These are phyloP conservation scores for Camellia granthamiana DNA, from an alignment of 148 eudicot species.

Conservation along the genomic window DNA sequence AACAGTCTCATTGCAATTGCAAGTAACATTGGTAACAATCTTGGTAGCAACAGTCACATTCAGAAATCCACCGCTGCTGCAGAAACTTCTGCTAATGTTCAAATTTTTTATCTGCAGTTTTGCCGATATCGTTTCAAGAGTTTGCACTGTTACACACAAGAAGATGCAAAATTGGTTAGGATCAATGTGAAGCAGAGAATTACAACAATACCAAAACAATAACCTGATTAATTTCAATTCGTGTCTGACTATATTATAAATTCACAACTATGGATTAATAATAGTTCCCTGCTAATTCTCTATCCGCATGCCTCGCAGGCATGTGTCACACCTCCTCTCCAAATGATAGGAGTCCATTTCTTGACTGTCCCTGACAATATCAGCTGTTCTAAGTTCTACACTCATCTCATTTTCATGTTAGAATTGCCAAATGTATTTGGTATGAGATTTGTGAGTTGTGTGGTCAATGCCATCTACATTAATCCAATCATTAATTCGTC, in stretches of 20 bases:
- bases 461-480: not conserved
- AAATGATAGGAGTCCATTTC: no score
- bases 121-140: conserved; percentile 34
- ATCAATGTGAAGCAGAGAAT: not conserved
- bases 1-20: conserved; percentile 43
- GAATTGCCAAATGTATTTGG: conserved; percentile 3
- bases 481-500: not conserved
- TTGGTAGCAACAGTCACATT: not conserved
- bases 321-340: no score
- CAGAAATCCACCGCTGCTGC: conserved; percentile 36
- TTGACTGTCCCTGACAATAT: no score
- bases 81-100: conserved; percentile 39
- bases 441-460: not conserved
- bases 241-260: not conserved
- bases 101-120: conserved; percentile 41
- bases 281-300: not conserved
- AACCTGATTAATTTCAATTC: not conserved
- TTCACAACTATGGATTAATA: not conserved
- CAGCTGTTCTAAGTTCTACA: no score
- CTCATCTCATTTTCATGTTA: not conserved
- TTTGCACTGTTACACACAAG: conserved; percentile 35
- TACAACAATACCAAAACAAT: not conserved
- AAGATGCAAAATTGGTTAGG: not conserved
- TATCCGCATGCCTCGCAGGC: no score
- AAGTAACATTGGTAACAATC: conserved; percentile 36